phyloP scores from a whole-genome alignment of 495 filamentous ascomycete genomes.

The Daldinia caldariorum region DNA sequence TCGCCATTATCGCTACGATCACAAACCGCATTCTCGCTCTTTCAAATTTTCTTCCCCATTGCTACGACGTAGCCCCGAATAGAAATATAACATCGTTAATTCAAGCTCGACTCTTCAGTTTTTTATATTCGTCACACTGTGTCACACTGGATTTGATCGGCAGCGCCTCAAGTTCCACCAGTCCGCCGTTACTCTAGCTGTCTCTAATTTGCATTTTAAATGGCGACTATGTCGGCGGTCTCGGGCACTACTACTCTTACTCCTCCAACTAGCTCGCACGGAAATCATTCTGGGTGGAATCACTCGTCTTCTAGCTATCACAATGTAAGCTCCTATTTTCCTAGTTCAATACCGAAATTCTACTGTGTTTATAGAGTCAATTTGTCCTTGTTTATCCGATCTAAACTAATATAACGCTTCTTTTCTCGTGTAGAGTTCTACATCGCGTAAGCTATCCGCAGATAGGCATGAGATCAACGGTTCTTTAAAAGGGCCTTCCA shows the following conservation, averaged over 20 bases:
- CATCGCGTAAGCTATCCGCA: conserved; percentile 37
- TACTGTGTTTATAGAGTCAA: neutral
- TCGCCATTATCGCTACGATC: conserved; percentile 2
- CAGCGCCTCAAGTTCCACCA: conserved; percentile 36
- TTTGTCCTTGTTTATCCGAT: neutral
- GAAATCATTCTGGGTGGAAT: conserved; percentile 62
- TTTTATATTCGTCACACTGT: conserved; percentile 17
- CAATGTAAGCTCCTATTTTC: conserved; percentile 50
- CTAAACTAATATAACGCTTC: conserved; percentile 20
- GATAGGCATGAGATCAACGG: conserved; percentile 34
- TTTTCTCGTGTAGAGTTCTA: conserved; percentile 27
- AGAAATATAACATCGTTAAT: conserved; percentile 12
- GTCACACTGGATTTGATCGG: conserved; percentile 26
- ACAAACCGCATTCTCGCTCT: neutral
- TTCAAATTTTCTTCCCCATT: neutral
- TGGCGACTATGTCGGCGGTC: conserved; percentile 63
- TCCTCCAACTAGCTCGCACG: conserved; percentile 63
- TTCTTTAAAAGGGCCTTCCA: conserved; percentile 34
- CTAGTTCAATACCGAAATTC: conserved; percentile 2
- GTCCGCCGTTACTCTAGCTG: conserved; percentile 36
- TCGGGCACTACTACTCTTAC: conserved; percentile 60
- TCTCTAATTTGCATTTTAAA: conserved; percentile 43
- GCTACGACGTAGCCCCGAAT: conserved; percentile 23
- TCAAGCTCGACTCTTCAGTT: conserved; percentile 5
- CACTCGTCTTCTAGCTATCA: conserved; percentile 52